Conservation (phyloP, 2,329 filamentous ascomycete genomes). For the Mycosphaerella arachidis region DNA sequence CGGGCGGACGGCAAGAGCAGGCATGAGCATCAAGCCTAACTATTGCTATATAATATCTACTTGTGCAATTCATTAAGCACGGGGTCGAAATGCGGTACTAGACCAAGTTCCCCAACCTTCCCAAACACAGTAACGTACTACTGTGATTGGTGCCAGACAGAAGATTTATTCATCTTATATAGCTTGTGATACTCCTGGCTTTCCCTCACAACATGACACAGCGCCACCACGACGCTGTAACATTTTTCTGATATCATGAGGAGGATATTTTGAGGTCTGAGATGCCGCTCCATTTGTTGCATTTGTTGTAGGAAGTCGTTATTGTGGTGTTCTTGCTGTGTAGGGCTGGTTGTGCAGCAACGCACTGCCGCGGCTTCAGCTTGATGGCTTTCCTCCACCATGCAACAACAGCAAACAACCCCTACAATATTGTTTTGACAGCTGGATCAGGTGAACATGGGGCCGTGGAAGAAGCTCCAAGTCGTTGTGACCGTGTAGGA, state of each 20-base stretch:
- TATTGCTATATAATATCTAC: too few relatives aligned
- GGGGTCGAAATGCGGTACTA: too few relatives aligned
- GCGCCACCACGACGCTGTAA: background rate
- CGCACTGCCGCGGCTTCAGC: background rate
- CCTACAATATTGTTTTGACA: background rate
- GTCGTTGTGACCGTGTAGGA: background rate
- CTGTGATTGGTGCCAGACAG: background rate
- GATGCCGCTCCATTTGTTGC: background rate
- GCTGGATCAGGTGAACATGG: background rate
- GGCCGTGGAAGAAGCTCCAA: background rate
- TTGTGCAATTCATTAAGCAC: too few relatives aligned
- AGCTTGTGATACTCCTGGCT: background rate
- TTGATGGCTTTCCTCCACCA: background rate
- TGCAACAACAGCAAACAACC: background rate
- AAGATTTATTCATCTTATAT: background rate
- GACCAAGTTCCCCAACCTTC: too few relatives aligned
- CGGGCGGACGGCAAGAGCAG: background rate
- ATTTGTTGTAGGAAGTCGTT: background rate
- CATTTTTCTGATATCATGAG: background rate
- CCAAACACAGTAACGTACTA: too few relatives aligned
- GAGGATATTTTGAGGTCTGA: background rate
- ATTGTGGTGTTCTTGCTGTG: slow-evolving; percentile 9
- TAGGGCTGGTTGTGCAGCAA: background rate
- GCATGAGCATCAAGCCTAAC: background rate
- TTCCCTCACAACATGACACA: background rate